Percentiles rank a stretch among this genome's conserved stretches.
Evolutionary conservation across 2,329 filamentous ascomycete species (phyloP).

Genomic region (Penicillium aurantiogriseum): DNA sequence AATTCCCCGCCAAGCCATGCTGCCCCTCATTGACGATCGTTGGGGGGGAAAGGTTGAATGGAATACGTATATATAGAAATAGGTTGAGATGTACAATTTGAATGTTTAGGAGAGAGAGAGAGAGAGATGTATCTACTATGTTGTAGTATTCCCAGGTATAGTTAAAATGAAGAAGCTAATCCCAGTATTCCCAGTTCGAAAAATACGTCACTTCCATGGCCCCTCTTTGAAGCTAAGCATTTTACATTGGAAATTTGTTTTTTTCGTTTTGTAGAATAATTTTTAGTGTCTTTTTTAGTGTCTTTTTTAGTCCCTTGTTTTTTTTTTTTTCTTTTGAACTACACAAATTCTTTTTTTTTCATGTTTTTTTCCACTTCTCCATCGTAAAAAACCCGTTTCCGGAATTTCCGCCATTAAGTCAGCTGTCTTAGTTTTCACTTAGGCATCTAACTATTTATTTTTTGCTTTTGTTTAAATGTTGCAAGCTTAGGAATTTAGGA

Average conservation of each 20-base stretch:
- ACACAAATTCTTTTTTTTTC: neutral
- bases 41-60: neutral
- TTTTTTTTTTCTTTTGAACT: neutral
- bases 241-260: neutral
- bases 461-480: neutral
- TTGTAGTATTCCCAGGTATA: too few species aligned
- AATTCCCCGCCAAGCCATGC: slow-evolving; percentile 17
- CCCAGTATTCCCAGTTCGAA: neutral
- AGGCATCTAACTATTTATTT: neutral
- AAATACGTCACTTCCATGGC: slow-evolving; percentile 16
- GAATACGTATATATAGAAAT: neutral
- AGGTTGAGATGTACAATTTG: neutral
- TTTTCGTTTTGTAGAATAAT: neutral
- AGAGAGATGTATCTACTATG: too few species aligned
- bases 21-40: slow-evolving; percentile 22
- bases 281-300: neutral
- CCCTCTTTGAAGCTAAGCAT: slow-evolving; percentile 11
- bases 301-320: neutral
- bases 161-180: too few species aligned
- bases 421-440: neutral
- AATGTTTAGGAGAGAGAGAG: neutral
- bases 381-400: slow-evolving; percentile 4
- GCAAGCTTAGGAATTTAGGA: neutral
- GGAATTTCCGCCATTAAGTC: slow-evolving; percentile 3
- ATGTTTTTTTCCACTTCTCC: neutral